Percentiles rank a stretch among this genome's conserved stretches.
Conservation (phyloP, 2,329 filamentous ascomycete genomes). For the Ophiostoma sp. region DNA sequence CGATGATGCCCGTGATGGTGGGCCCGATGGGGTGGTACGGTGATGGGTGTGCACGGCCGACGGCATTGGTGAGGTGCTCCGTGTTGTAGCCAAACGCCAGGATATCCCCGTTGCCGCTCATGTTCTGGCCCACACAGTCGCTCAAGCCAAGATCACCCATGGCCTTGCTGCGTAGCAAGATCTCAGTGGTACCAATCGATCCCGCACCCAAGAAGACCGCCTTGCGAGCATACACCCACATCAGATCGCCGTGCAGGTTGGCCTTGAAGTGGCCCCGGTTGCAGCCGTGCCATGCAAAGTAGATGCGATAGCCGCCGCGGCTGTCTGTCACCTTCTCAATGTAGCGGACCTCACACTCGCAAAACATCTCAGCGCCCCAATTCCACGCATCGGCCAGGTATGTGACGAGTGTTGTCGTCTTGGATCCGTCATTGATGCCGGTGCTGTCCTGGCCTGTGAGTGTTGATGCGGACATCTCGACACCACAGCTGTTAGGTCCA, state of each 20-base stretch:
- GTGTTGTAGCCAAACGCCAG: constrained; percentile 66
- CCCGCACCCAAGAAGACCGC: constrained; percentile 68
- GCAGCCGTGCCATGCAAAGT: constrained; percentile 64
- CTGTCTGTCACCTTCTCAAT: constrained; percentile 52
- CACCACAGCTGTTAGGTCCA: constrained; percentile 63
- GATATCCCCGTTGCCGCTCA: constrained; percentile 68
- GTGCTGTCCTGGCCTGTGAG: constrained; percentile 64
- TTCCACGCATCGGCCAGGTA: constrained; percentile 71
- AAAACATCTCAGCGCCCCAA: constrained; percentile 71
- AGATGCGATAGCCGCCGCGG: constrained; percentile 60
- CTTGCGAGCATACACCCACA: constrained; percentile 67
- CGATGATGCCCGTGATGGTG: constrained; percentile 63
- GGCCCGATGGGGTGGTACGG: constrained; percentile 58
- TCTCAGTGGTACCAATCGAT: constrained; percentile 65
- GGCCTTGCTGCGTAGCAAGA: constrained; percentile 60
- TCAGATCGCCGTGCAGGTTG: constrained; percentile 58
- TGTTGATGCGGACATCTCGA: constrained; percentile 61
- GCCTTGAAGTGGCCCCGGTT: constrained; percentile 57
- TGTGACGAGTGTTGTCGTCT: constrained; percentile 65
- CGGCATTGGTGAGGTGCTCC: constrained; percentile 55
- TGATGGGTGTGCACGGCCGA: constrained; percentile 53
- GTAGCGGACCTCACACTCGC: constrained; percentile 65
- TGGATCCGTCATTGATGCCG: constrained; percentile 67
- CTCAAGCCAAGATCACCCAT: constrained; percentile 62
- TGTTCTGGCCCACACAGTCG: constrained; percentile 56